phyloP scores from a whole-genome alignment of 169 alveolate genomes.

The Cyclospora cayetanensis region DNA sequence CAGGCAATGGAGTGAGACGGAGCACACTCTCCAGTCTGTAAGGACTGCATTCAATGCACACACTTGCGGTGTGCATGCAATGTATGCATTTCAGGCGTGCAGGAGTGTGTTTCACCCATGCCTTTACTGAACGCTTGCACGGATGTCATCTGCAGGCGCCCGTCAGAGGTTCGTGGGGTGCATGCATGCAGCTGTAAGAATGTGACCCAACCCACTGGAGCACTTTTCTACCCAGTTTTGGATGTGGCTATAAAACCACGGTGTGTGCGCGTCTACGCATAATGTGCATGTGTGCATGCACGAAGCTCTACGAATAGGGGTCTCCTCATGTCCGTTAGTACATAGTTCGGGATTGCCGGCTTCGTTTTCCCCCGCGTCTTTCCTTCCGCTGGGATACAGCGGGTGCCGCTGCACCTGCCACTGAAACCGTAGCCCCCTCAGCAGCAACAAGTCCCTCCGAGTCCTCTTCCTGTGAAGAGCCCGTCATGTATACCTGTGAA shows the following conservation, averaged over 20 bases:
- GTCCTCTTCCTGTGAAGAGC: neutral
- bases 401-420: too few relatives aligned
- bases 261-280: neutral
- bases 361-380: neutral
- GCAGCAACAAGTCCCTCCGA: neutral
- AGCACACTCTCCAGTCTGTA: neutral
- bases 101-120: too few relatives aligned
- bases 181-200: constrained; percentile 2
- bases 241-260: neutral
- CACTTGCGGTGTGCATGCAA: neutral
- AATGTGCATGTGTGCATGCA: neutral
- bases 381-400: neutral
- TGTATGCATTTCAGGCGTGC: neutral
- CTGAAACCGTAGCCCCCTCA: too few relatives aligned
- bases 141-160: neutral
- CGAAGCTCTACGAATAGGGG: neutral
- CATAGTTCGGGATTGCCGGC: neutral
- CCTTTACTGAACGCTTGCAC: neutral
- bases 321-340: neutral
- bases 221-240: neutral
- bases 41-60: neutral
- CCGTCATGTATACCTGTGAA: too few relatives aligned
- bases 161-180: neutral
- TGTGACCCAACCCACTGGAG: neutral
- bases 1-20: too few relatives aligned